These are phyloP conservation scores for Hypoxylon sp. DNA, from an alignment of 2,329 filamentous ascomycete genomes.

Conservation along the genomic window DNA sequence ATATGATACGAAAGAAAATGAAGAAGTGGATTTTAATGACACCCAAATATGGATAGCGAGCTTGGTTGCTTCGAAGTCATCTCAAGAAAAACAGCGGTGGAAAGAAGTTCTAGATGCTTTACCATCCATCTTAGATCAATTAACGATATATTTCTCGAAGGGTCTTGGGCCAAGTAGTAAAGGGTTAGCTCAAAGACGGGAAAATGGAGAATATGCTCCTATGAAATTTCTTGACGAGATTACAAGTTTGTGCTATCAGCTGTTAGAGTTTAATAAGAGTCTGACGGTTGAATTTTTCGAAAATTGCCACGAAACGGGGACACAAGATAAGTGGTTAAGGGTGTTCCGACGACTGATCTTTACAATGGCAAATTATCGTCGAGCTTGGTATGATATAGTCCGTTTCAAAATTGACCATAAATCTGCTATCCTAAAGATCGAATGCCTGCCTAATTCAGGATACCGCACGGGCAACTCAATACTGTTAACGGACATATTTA, in stretches of 20 bases:
- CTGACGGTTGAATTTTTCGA: background rate
- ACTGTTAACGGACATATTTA: background rate
- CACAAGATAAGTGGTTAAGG: background rate
- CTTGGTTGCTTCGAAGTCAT: background rate
- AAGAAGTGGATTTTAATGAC: background rate
- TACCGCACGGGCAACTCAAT: background rate
- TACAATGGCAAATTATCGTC: conserved; percentile 21
- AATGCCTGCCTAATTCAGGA: background rate
- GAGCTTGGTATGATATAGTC: conserved; percentile 36
- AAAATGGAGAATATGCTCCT: too few species aligned
- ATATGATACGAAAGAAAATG: background rate
- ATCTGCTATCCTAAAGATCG: conserved; percentile 1
- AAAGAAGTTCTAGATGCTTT: too few species aligned
- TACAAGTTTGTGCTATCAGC: conserved; percentile 7
- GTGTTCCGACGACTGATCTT: conserved; percentile 12
- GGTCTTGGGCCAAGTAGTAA: background rate
- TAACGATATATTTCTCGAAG: background rate
- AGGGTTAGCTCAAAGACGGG: background rate
- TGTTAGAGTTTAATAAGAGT: background rate
- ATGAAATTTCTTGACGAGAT: background rate
- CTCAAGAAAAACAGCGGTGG: background rate
- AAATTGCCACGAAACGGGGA: background rate
- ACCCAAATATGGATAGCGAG: background rate
- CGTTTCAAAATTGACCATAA: conserved; percentile 3
- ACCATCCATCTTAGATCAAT: background rate